Evolutionary conservation across 345 rosid species (phyloP).

Genomic region (Syzygium grande): DNA sequence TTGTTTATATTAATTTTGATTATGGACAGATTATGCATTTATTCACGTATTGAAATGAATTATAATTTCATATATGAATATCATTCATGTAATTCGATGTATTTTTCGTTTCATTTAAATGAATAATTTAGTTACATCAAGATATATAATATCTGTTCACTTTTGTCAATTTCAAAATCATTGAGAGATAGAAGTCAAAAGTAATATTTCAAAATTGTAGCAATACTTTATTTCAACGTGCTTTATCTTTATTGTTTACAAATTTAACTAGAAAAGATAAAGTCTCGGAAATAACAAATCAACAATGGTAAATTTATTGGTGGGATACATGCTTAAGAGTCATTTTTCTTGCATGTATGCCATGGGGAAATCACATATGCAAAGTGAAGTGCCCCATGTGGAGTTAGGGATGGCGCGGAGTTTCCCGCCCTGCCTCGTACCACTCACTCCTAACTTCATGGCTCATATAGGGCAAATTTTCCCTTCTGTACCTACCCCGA

Average conservation of each 20-base stretch:
- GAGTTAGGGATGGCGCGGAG: not conserved
- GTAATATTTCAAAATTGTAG: not conserved
- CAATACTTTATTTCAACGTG: too few relatives aligned
- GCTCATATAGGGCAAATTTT: not conserved
- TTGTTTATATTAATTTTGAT: too few relatives aligned
- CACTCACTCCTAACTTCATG: not conserved
- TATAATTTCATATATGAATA: not conserved
- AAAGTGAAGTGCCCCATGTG: not conserved
- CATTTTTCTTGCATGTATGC: not conserved
- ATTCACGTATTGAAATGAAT: too few relatives aligned
- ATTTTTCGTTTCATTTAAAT: too few relatives aligned
- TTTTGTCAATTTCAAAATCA: not conserved
- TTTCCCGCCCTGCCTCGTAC: not conserved
- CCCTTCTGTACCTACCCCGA: not conserved
- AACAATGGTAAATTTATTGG: not conserved
- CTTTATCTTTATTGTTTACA: not conserved
- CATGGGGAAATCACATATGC: not conserved
- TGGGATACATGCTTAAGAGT: not conserved
- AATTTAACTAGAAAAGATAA: not conserved
- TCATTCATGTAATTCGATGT: not conserved
- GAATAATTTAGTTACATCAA: not conserved
- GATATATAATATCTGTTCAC: not conserved
- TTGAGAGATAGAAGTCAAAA: not conserved
- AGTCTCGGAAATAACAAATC: not conserved
- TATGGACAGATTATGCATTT: too few relatives aligned